Conservation (phyloP, 805 yeast genomes). For the Tetrapisispora arboricola region DNA sequence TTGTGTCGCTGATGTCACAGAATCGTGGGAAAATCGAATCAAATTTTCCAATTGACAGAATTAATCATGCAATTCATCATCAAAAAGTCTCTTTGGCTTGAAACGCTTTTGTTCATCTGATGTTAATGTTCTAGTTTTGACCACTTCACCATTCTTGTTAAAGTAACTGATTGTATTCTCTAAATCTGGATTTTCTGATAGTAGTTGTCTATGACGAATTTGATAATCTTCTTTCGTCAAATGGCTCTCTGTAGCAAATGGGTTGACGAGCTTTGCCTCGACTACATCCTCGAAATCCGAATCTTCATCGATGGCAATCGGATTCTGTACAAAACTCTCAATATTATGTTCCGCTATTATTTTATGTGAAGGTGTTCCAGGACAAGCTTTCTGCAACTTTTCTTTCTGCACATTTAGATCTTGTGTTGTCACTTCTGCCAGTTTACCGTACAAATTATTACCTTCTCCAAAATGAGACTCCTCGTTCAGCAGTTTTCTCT, state of each 20-base stretch:
- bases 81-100: conserved; percentile 25
- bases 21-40: too few species aligned
- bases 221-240: conserved; percentile 10
- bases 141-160: conserved; percentile 28
- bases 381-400: conserved; percentile 7
- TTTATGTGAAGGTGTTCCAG: conserved; percentile 31
- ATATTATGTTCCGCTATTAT: conserved; percentile 28
- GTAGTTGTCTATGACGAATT: conserved; percentile 10
- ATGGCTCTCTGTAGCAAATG: conserved; percentile 9
- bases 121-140: conserved; percentile 16
- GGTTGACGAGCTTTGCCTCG: conserved; percentile 6
- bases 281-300: conserved; percentile 1
- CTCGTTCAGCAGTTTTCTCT: neutral
- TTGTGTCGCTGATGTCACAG: too few species aligned
- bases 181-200: conserved; percentile 14
- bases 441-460: neutral
- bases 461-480: neutral
- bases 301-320: neutral
- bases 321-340: conserved; percentile 19
- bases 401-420: neutral
- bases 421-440: neutral
- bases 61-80: conserved; percentile 5
- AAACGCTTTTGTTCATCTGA: conserved; percentile 17
- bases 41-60: neutral
- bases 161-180: conserved; percentile 22